phyloP scores from a whole-genome alignment of 208 protist genomes.

The Leptomonas seymouri region DNA sequence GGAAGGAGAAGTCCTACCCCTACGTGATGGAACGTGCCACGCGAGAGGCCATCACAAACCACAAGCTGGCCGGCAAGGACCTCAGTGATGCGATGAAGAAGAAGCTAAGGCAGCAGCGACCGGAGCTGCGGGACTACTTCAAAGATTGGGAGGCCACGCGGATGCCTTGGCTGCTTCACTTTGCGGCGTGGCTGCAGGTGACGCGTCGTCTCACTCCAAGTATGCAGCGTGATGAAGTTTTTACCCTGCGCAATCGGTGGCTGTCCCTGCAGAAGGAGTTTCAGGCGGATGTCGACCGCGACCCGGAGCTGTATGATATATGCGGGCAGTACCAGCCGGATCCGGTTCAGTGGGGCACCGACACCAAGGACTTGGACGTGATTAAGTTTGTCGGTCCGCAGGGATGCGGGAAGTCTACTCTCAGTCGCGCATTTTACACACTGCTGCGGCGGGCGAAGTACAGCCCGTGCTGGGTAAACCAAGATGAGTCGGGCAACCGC shows the following conservation, averaged over 20 bases:
- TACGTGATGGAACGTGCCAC: slow-evolving; percentile 64
- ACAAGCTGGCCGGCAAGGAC: slow-evolving; percentile 37
- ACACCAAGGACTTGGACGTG: slow-evolving; percentile 39
- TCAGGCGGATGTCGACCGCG: slow-evolving; percentile 21
- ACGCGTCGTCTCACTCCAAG: slow-evolving; percentile 30
- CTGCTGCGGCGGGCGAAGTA: slow-evolving; percentile 38
- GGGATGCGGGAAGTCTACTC: slow-evolving; percentile 71
- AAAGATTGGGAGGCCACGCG: slow-evolving; percentile 53
- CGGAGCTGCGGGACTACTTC: slow-evolving; percentile 45
- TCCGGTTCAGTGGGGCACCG: slow-evolving; percentile 23
- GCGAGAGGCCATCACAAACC: slow-evolving; percentile 59
- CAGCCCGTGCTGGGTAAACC: slow-evolving; percentile 65
- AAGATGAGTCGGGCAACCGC: slow-evolving; percentile 60
- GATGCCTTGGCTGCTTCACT: slow-evolving; percentile 48
- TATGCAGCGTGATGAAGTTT: slow-evolving; percentile 24
- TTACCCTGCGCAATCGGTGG: slow-evolving; percentile 40
- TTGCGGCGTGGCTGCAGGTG: slow-evolving; percentile 57
- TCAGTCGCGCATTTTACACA: slow-evolving; percentile 49
- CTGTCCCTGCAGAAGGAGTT: slow-evolving; percentile 43
- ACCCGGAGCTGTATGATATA: slow-evolving; percentile 28
- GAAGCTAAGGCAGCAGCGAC: slow-evolving; percentile 40
- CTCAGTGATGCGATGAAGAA: slow-evolving; percentile 37
- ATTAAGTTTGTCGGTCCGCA: slow-evolving; percentile 66
- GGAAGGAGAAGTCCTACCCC: slow-evolving; percentile 55
- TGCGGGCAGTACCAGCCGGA: slow-evolving; percentile 41